Evolutionary conservation across 192 early-diverging fungal genomes (phyloP).

Genomic region (Allomyces javanicus): DNA sequence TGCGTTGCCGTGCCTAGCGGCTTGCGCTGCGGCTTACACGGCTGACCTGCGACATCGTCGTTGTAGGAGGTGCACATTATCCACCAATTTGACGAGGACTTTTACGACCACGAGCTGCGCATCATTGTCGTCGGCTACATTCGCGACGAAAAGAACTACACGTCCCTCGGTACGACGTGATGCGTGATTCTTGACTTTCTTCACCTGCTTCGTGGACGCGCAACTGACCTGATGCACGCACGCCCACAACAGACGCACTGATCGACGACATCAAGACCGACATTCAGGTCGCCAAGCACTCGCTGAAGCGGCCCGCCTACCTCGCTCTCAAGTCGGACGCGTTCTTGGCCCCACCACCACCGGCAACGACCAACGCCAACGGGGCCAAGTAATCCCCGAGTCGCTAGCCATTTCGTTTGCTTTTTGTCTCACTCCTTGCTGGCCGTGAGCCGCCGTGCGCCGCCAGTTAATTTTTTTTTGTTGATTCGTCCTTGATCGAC

Average conservation of each 20-base stretch:
- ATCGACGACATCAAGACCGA: constrained; percentile 86
- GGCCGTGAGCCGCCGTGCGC: no score
- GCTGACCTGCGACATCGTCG: neutral
- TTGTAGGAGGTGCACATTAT: constrained; percentile 84
- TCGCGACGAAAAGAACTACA: constrained; percentile 75
- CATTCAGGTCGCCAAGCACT: constrained; percentile 54
- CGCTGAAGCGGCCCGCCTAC: constrained; percentile 38
- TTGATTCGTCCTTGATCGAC: no score
- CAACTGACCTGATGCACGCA: neutral
- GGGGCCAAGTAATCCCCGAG: no score
- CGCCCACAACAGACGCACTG: constrained; percentile 43
- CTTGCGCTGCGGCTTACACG: neutral
- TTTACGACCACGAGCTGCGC: constrained; percentile 67
- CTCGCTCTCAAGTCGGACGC: constrained; percentile 10
- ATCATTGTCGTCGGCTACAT: constrained; percentile 77
- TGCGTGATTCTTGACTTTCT: neutral
- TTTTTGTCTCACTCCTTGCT: no score
- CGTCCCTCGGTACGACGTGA: constrained; percentile 39
- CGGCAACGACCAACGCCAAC: no score
- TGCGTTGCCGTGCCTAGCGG: constrained; percentile 11
- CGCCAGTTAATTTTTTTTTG: no score
- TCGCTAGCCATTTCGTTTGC: no score
- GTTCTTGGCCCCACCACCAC: no score
- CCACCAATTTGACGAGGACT: constrained; percentile 66
- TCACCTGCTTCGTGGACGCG: neutral